Base-by-base conservation (phyloP, 1,284 basidiomycete genomes). In the Boletus subluridellus region DNA sequence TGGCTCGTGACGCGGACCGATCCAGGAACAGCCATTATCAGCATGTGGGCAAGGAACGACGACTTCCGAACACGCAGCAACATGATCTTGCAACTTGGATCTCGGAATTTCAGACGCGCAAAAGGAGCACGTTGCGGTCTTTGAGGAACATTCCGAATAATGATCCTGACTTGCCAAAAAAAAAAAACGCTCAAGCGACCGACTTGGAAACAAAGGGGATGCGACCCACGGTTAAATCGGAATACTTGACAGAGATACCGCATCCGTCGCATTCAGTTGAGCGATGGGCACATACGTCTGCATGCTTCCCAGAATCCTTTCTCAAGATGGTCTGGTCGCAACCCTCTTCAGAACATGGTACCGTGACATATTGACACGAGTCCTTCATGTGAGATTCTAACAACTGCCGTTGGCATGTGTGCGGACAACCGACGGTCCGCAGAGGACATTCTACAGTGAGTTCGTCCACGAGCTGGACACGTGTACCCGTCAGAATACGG, bases 381-480 rank as follows among this genome's bases (percentile, higher is more conserved):
- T 85, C 82, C 55, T 78, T 78, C 51, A 90, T 67, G 69, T 94
- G 92, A 1, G 77, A 65, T 2, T 81, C 74, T 21, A 92, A 74
- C n/a, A 86, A 72, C 61, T 90, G 87, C 35, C 92, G 77, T 70
- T 94, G 86, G 66, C 84, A 85, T 14, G 82, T 84, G 69, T 83
- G 73, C 5, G 73, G 69, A 69, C 92, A 94, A 2, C 89, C 90
- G 7, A 77, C 74, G 15, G 68, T 62, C 26, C 76, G 76, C 59
- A 88, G 77, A 10, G 82, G 78, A 72, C 92, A 94, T 66, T 86
- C 82, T 0, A 94, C 90, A 32, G 83, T 59, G 45, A 95, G 78
- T 75, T 94, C 92, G 64, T 94, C 91, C 42, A 94, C 89, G 66
- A 95, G 84, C 90, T 93, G 63, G 37, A 59, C 57, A 59, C 28